Evolutionary conservation across 176 grass and related monocot genomes (phyloP), one percentile per base, ranked within the genome.

Genomic region (Poa annua): DNA sequence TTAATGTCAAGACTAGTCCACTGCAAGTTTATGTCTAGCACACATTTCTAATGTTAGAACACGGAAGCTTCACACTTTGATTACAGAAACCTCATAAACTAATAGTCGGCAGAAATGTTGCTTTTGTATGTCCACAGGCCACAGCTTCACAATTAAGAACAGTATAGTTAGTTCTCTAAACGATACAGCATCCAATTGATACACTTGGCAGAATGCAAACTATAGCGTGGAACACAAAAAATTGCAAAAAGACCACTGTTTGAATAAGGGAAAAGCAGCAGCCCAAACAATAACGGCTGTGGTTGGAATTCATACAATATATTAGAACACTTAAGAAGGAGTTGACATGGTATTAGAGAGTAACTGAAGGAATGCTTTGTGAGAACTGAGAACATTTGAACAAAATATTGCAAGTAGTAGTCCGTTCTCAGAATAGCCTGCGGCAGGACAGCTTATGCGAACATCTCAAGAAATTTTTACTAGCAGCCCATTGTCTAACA

Each of bases 241-340:
- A 20, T 10, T 83, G 74, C 45, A n/a, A 83, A 55, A 55, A 64
- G 19, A 77, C 11, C 9, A 39, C 22, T 7, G 3, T 83, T 65
- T 24, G 71, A 79, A 63, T 52, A 45, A 83, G 39, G 54, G 10
- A 19, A 75, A 17, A 56, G 19, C 36, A 76, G 59, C 24, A 76
- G 57, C 45, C 16, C n/a, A 0, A 81, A 74, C 22, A 50, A 70
- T 47, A 29, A 55, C 20, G 25, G 55, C 16, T 73, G 20, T 55
- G 0, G 36, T 66, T 56, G 55, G 47, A 42, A 49, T 50, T 62
- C 25, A 79, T 61, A 34, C 29, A 74, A 32, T 14, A 22, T 6
- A 54, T 83, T 56, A 72, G 22, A 83, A 66, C 38, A n/a, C 53
- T 38, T n/a, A 71, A 83, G 62, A 7, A 2, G 15, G 15, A 78